phyloP scores from a whole-genome alignment of 257 asterid genomes.

The Solanum virginianum region DNA sequence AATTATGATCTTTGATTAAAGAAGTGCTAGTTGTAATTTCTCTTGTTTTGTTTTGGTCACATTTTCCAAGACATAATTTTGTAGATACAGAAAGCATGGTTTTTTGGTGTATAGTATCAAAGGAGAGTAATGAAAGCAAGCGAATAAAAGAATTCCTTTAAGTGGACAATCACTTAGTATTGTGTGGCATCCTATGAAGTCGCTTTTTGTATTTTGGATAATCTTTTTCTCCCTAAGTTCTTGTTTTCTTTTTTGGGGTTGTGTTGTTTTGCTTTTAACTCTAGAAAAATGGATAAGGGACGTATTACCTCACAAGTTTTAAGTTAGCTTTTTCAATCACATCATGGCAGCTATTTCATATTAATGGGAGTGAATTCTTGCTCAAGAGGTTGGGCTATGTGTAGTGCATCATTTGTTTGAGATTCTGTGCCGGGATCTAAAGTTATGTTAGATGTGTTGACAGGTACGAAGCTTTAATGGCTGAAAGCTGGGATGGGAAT shows the following conservation, averaged over 20 bases:
- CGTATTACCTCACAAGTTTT: not conserved
- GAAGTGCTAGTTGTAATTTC: not conserved
- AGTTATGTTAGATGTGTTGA: not conserved
- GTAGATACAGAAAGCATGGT: not conserved
- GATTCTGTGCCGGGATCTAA: not conserved
- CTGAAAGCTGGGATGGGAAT: slow-evolving; percentile 61
- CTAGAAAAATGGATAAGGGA: not conserved
- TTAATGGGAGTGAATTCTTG: not conserved
- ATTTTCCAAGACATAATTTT: not conserved
- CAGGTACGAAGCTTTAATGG: slow-evolving; percentile 45
- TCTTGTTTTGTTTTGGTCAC: not conserved
- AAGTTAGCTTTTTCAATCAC: not conserved
- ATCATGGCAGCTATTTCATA: not conserved
- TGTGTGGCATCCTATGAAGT: not conserved
- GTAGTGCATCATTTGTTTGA: not conserved
- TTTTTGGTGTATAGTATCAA: not conserved
- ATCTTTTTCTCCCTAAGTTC: not conserved
- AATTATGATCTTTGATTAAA: not conserved
- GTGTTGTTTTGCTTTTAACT: not conserved
- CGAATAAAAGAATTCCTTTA: not conserved
- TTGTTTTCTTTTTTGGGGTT: not conserved
- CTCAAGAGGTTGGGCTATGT: not conserved
- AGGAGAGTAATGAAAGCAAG: not conserved
- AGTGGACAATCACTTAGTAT: not conserved
- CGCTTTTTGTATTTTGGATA: not conserved